A percentile compares a stretch with the other conserved stretches of the same genome.
phyloP scores from a whole-genome alignment of 2,329 filamentous ascomycete species.

The Aureobasidium lini region DNA sequence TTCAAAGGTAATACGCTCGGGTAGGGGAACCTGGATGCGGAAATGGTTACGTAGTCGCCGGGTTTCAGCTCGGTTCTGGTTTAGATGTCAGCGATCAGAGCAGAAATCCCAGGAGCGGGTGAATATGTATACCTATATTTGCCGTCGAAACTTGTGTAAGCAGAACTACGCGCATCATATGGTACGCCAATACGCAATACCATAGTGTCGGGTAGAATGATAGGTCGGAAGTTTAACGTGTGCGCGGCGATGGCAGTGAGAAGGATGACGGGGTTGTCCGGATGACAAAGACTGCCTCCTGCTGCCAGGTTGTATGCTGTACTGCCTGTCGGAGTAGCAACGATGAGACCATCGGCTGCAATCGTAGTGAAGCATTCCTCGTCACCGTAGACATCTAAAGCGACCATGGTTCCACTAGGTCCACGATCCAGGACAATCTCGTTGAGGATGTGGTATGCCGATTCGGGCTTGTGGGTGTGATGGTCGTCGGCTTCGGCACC shows the following conservation, averaged over 20 bases:
- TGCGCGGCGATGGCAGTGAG: conserved; percentile 92
- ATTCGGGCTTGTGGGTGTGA: conserved; percentile 76
- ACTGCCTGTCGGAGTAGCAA: conserved; percentile 88
- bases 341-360: conserved; percentile 85
- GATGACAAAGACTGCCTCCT: conserved; percentile 90
- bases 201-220: conserved; percentile 92
- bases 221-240: conserved; percentile 90
- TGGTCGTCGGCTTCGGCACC: conserved; percentile 78
- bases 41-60: conserved; percentile 79
- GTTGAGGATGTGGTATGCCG: conserved; percentile 84
- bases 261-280: conserved; percentile 92
- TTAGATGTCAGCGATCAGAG: neutral
- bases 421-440: conserved; percentile 95
- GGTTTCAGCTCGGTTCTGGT: conserved; percentile 53
- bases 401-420: conserved; percentile 89
- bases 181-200: conserved; percentile 90
- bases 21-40: conserved; percentile 72
- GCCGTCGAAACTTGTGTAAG: conserved; percentile 98
- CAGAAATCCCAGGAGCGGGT: neutral
- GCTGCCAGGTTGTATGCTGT: conserved; percentile 95
- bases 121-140: conserved; percentile 55
- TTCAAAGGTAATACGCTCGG: conserved; percentile 58
- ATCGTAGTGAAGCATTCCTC: conserved; percentile 93
- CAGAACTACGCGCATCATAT: conserved; percentile 79
- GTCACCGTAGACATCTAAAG: conserved; percentile 86